Base-by-base conservation (phyloP, 1,284 basidiomycete genomes). In the Calocybe gambosa region DNA sequence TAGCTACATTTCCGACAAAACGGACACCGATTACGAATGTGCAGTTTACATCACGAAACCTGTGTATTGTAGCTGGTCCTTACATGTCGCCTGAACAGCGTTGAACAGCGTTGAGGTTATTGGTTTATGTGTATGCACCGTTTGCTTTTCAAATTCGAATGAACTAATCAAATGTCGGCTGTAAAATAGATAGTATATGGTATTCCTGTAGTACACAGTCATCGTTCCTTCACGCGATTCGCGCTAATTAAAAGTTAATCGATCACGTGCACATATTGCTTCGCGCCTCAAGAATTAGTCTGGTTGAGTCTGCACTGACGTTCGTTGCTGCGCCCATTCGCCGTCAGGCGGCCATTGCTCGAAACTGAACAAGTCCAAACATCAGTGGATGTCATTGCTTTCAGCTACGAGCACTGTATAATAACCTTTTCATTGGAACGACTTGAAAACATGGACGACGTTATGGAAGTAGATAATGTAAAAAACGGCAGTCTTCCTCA, bases 1-100 rank as follows among this genome's bases (percentile, higher is more conserved):
- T 99, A 1, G 77, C 89, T 1, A 95, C 93, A 0, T 95, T 93
- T 65, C 86, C 89, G 3, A 99, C 96, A 19, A 99, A 98, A 70
- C 80, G 92, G 49, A 98, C 96, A 31, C 93, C 95, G 0, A 80
- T 98, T 52, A 80, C 83, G 39, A 87, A 94, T 59, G 85, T 95
- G 9, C 91, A 96, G 56, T 95, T 98, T 59, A 98, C 95, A 6
- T 82, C 92, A 18, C 79, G 95, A 21, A 99, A 99, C 66, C 74
- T 99, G 31, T 95, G 93, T 64, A 70, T 99, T 50, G 90, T 89
- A 16, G 88, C 89, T 7, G 95, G 95, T 18, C 70, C 71, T 23
- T 82, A 79, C 60, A 65, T 78, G 38, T 65, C 77, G 20, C 69
- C 76, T 2, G 82, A 83, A 45, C 63, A 68, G 45, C 73, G 82